These are phyloP conservation scores for Hypoxylon subgilvum DNA, from an alignment of 495 filamentous ascomycete species.

Conservation along the genomic window DNA sequence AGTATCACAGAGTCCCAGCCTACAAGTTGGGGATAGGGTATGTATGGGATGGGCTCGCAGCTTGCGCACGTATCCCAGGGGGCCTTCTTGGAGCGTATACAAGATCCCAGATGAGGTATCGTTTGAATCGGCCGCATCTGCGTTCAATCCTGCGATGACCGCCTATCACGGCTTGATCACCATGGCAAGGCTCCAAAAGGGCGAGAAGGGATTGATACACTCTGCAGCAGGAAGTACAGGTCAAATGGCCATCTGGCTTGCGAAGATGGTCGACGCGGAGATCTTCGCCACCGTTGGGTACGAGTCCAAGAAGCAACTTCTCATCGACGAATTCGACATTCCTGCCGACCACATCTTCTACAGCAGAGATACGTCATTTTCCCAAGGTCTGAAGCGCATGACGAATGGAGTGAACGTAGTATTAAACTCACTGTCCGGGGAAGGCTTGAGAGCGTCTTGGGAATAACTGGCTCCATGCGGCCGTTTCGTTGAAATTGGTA, in stretches of 20 bases:
- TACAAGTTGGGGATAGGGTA: constrained; percentile 29
- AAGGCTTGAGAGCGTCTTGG: constrained; percentile 39
- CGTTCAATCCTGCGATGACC: constrained; percentile 40
- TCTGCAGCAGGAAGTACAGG: constrained; percentile 52
- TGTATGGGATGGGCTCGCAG: constrained; percentile 38
- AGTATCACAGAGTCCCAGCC: constrained; percentile 17
- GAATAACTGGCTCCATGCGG: constrained; percentile 54
- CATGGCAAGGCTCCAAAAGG: constrained; percentile 32
- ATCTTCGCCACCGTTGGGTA: constrained; percentile 56
- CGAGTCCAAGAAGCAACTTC: constrained; percentile 46
- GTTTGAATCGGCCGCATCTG: background rate
- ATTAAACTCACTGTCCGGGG: constrained; percentile 51
- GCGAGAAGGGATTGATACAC: constrained; percentile 58
- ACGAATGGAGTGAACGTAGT: constrained; percentile 61
- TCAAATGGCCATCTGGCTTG: constrained; percentile 54
- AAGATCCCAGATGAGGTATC: constrained; percentile 47
- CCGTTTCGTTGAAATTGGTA: constrained; percentile 51
- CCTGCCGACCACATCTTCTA: constrained; percentile 55
- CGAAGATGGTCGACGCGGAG: constrained; percentile 53
- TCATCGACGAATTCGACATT: constrained; percentile 50
- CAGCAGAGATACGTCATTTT: constrained; percentile 50
- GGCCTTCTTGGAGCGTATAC: background rate
- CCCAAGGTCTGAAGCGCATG: constrained; percentile 43
- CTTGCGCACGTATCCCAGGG: constrained; percentile 29
- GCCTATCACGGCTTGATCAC: constrained; percentile 49